Conservation (phyloP, 768 basidiomycete genomes). For the Cystofilobasidium capitatum region DNA sequence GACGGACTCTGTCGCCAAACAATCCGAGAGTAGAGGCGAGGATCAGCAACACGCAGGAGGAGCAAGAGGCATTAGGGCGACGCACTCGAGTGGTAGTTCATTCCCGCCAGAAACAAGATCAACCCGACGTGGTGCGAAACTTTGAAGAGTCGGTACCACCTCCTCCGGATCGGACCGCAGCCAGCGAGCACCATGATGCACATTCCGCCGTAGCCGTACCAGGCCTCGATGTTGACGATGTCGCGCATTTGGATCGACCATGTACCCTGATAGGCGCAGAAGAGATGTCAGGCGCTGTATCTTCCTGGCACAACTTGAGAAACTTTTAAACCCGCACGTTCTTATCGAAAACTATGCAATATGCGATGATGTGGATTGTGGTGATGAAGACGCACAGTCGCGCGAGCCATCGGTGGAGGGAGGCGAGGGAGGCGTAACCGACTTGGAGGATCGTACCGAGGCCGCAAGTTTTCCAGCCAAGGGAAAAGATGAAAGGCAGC, state of each 20-base stretch:
- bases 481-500: constrained; percentile 6
- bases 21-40: too few relatives aligned
- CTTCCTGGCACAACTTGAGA: constrained; percentile 13
- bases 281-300: too few relatives aligned
- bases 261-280: too few relatives aligned
- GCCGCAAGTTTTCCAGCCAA: constrained; percentile 29
- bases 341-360: constrained; percentile 20
- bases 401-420: constrained; percentile 31
- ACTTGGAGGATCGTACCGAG: constrained; percentile 29
- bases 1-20: constrained; percentile 25
- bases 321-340: background rate
- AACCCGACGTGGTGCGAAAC: constrained; percentile 32
- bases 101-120: constrained; percentile 29
- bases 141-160: constrained; percentile 31
- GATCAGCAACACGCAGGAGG: too few relatives aligned
- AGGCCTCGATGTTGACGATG: constrained; percentile 24
- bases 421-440: constrained; percentile 30
- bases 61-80: background rate
- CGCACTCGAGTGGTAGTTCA: constrained; percentile 21
- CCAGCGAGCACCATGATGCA: constrained; percentile 20
- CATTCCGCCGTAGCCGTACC: constrained; percentile 25
- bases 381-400: constrained; percentile 29
- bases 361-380: constrained; percentile 30
- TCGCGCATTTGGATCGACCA: constrained; percentile 21
- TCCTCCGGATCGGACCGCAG: constrained; percentile 24